Base-by-base conservation (phyloP, 2,329 filamentous ascomycete species). In the Hortaea werneckii region DNA sequence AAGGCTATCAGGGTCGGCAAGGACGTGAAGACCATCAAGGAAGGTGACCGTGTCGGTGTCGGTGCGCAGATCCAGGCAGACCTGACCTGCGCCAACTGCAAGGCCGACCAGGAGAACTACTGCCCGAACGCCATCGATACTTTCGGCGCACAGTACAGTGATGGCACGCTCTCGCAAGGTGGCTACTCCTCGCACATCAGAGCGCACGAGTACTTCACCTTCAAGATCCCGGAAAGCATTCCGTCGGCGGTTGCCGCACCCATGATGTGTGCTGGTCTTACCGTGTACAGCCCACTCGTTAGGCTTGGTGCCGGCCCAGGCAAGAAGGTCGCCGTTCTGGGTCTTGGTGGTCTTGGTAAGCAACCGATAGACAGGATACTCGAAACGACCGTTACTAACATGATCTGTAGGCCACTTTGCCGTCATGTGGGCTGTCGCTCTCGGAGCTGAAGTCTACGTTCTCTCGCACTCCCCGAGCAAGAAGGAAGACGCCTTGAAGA, bases 291-390 rank as follows among this genome's bases (percentile, higher is more conserved):
- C 49, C 87, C 87, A 1, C 74, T 94, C 10, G 81, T 85, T 52
- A 77, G 86, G 41, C 81, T 88, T 59, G 84, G 84, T 20, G 76
- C 77, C 49, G 84, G 84, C 0, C 83, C 83, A 1, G 86, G 87
- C 51, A 87, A 85, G 72, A 87, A 86, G 69, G 79, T 88, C 20
- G 85, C 77, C 34, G 78, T 89, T 50, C 78, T 87, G 6, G 85
- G 85, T 51, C 70, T 87, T 53, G 71, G 71, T 49, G 71, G 71
- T 51, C 67, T 74, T 5, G 71, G 32, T 35, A 35, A 9, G 32
- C 9, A n/a, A 35, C 4, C 4, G n/a, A 35, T 20, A 4, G 71
- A n/a, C 4, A 2, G 20, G 4, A 20, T 4, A 20, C 20, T 20
- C 20, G 20, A 20, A 20, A 9, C 32, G 32, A 9, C 8, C 4